These are phyloP conservation scores for Salix dunnii DNA, from an alignment of 345 rosid genomes.

Conservation along the genomic window DNA sequence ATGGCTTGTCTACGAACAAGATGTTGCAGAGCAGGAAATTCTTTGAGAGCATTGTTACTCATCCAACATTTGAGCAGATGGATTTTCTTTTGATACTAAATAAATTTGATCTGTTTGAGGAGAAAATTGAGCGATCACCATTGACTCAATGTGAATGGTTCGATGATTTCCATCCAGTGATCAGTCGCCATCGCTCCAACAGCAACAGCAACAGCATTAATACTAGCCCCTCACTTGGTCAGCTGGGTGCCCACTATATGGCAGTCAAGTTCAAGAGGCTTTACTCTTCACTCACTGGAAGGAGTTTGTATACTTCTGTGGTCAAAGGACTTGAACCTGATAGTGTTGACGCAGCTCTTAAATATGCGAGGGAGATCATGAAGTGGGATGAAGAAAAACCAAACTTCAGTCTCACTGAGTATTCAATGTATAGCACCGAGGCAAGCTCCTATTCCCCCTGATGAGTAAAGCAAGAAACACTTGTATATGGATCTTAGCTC, in stretches of 20 bases:
- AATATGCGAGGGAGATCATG: slow-evolving; percentile 78
- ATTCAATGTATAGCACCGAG: slow-evolving; percentile 53
- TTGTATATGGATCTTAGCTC: slow-evolving; percentile 8
- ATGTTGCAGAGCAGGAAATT: slow-evolving; percentile 68
- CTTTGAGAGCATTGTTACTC: slow-evolving; percentile 82
- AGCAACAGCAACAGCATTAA: slow-evolving; percentile 53
- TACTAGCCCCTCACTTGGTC: slow-evolving; percentile 67
- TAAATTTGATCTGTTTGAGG: slow-evolving; percentile 81
- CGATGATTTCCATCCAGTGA: slow-evolving; percentile 76
- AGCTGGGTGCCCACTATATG: slow-evolving; percentile 71
- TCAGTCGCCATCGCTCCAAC: slow-evolving; percentile 53
- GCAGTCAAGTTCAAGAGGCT: slow-evolving; percentile 89
- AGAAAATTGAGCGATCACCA: slow-evolving; percentile 67
- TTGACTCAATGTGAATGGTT: slow-evolving; percentile 79
- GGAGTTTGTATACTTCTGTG: slow-evolving; percentile 59
- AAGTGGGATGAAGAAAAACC: slow-evolving; percentile 88
- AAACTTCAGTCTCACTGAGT: slow-evolving; percentile 53
- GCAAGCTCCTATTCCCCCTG: slow-evolving; percentile 49
- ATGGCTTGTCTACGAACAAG: slow-evolving; percentile 50
- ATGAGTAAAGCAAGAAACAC: not conserved
- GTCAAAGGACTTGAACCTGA: slow-evolving; percentile 67
- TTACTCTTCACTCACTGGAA: slow-evolving; percentile 63
- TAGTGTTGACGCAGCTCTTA: slow-evolving; percentile 56
- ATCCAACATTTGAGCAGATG: slow-evolving; percentile 81
- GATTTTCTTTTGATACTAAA: slow-evolving; percentile 83